Evolutionary conservation across 73 alveolate genomes (phyloP).

Genomic region (Loxodes magnus): DNA sequence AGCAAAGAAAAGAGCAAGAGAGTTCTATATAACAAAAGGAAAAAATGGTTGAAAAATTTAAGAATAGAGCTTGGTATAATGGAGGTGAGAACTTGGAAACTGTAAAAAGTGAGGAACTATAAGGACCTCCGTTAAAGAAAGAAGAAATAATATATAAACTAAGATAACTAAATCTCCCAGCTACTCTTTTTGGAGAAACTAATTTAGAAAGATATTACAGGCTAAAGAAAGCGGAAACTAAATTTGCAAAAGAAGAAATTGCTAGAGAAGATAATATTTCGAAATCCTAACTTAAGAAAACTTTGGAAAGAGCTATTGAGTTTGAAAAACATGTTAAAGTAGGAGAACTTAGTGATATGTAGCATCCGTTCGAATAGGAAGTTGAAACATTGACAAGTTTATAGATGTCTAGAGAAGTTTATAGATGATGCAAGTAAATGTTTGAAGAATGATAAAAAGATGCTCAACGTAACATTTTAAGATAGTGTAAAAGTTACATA

Average conservation of each 20-base stretch:
- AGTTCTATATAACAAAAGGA: neutral
- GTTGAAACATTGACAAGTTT: constrained; percentile 15
- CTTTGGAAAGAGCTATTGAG: constrained; percentile 12
- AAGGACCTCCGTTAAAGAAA: neutral
- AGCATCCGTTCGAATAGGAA: constrained; percentile 17
- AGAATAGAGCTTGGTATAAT: neutral
- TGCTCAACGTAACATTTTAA: constrained; percentile 17
- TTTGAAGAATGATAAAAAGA: constrained; percentile 36
- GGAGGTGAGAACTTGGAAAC: neutral
- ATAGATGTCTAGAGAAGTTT: constrained; percentile 24
- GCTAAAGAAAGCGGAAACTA: constrained; percentile 13
- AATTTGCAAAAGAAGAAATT: neutral
- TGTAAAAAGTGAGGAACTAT: neutral
- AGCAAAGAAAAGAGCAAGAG: neutral
- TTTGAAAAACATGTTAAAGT: constrained; percentile 25
- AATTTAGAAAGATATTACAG: constrained; percentile 48
- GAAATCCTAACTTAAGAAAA: constrained; percentile 7
- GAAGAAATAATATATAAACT: constrained; percentile 17
- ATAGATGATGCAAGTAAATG: constrained; percentile 58
- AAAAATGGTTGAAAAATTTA: too few relatives aligned
- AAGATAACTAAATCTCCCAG: constrained; percentile 44
- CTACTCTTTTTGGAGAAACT: constrained; percentile 55
- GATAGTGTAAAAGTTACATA: constrained; percentile 44
- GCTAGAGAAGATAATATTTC: constrained; percentile 6
- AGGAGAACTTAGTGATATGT: constrained; percentile 10